Percentiles rank a stretch among this genome's conserved stretches.
Conservation (phyloP, 495 filamentous ascomycete genomes). For the Penicillium coprophilum region DNA sequence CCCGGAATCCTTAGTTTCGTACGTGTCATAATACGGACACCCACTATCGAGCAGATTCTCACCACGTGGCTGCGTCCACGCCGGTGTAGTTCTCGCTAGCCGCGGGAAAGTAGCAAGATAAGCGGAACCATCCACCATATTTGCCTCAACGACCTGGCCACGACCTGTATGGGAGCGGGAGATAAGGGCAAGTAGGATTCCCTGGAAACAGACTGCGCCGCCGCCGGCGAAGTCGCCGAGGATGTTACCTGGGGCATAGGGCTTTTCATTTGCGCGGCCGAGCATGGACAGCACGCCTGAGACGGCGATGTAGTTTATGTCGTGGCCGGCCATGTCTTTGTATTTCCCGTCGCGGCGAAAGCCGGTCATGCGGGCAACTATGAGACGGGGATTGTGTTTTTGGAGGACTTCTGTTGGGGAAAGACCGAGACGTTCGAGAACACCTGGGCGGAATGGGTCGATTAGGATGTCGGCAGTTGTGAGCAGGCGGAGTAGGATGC, state of each 20-base stretch:
- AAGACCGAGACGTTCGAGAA: constrained; percentile 79
- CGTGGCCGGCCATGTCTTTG: constrained; percentile 87
- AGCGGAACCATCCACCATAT: constrained; percentile 89
- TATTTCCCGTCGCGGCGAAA: constrained; percentile 87
- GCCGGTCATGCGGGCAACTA: constrained; percentile 83
- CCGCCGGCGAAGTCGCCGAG: constrained; percentile 91
- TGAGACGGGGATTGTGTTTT: constrained; percentile 68
- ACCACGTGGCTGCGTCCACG: constrained; percentile 65
- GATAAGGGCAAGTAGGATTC: constrained; percentile 49
- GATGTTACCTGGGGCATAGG: constrained; percentile 78
- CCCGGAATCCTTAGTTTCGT: constrained; percentile 76
- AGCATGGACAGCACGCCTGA: constrained; percentile 77
- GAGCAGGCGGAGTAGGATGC: constrained; percentile 64
- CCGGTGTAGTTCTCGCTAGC: constrained; percentile 54
- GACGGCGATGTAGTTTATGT: constrained; percentile 95
- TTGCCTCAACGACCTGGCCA: constrained; percentile 88
- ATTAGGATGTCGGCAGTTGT: constrained; percentile 73
- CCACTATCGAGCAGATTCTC: constrained; percentile 80
- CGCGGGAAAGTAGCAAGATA: constrained; percentile 77
- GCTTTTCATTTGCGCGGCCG: constrained; percentile 64
- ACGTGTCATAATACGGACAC: constrained; percentile 83
- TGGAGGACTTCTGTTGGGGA: constrained; percentile 61
- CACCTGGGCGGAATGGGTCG: constrained; percentile 89
- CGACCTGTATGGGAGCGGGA: constrained; percentile 52
- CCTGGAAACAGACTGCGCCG: constrained; percentile 70